Base-by-base conservation (phyloP, 2,329 filamentous ascomycete genomes). In the Tolypocladium nubicola region DNA sequence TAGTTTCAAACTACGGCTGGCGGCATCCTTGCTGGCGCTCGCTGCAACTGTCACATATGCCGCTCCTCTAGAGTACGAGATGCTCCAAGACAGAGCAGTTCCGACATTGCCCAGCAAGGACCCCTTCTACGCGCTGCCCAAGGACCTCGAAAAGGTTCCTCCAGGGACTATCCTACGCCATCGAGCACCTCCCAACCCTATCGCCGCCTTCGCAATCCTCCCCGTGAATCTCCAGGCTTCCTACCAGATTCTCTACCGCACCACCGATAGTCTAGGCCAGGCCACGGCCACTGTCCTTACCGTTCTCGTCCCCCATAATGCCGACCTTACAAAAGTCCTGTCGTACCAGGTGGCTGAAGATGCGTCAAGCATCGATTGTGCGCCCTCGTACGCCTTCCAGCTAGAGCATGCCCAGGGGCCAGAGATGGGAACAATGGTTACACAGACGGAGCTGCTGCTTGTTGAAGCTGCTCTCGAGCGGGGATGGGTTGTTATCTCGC, bases 401-500 rank as follows among this genome's bases (percentile, higher is more conserved):
- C 30, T 50, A 19, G 30, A 50, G 26, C 47, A 50, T 35, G 47
- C 47, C 35, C 30, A 30, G n/a, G 47, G 47, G 8, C 68, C 73
- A 0, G 68, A 74, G 54, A 66, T 77, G 53, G 70, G 71, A 3
- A 70, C 72, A 11, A 66, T 69, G 39, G 63, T 58, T 1, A 63
- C 59, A 8, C 58, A 65, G 49, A 11, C 55, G 8, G 63, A 67
- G 59, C 43, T 66, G 0, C 52, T 68, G 10, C 52, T 67, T 9
- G 59, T 65, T 3, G 59, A 66, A n/a, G 54, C 57, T 1, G 61
- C 60, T 2, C 72, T 81, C 2, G 67, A 66, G 6, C 57, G 70
- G 61, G 77, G 78, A 8, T 80, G 76, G 76, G 67, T 75, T n/a
- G 75, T 81, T n/a, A 75, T 71, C 19, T 63, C 76, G 69, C 76